phyloP scores from a whole-genome alignment of 441 rosid species.

The Kokia cookei region DNA sequence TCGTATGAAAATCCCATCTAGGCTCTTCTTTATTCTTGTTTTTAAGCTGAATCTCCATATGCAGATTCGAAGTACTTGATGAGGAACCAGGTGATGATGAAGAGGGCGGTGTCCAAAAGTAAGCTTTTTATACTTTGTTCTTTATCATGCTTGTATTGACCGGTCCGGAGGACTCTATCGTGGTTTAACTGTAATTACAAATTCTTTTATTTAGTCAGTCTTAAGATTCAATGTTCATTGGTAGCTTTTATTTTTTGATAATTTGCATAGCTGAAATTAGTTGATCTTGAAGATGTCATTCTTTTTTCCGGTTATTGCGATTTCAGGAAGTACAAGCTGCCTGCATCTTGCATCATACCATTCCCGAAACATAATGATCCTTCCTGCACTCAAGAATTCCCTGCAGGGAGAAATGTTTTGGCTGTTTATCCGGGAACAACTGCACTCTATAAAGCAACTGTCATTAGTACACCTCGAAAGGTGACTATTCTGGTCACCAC shows the following conservation, averaged over 20 bases:
- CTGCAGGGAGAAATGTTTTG: conserved; percentile 66
- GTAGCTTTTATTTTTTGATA: not conserved
- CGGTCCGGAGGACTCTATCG: not conserved
- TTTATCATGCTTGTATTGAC: not conserved
- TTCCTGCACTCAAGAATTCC: conserved; percentile 54
- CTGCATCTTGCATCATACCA: conserved; percentile 69
- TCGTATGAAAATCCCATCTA: not conserved
- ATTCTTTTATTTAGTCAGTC: not conserved
- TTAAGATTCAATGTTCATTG: not conserved
- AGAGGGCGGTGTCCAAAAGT: conserved; percentile 78
- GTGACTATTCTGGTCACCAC: conserved; percentile 22
- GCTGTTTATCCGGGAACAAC: conserved; percentile 99
- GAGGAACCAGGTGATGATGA: conserved; percentile 98
- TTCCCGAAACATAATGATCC: conserved; percentile 83
- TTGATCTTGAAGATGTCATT: not conserved
- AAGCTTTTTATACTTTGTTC: conserved; percentile 6
- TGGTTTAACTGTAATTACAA: not conserved
- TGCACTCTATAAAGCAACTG: conserved; percentile 92
- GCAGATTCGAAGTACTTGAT: conserved; percentile 88
- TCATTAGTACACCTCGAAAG: conserved; percentile 65
- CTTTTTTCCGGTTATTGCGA: not conserved
- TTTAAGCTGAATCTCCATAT: not conserved
- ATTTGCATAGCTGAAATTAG: not conserved
- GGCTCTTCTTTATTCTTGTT: not conserved
- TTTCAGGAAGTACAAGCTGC: conserved; percentile 80